These are phyloP conservation scores for Eimeria praecox DNA, from an alignment of 169 alveolate genomes.

Conservation along the genomic window DNA sequence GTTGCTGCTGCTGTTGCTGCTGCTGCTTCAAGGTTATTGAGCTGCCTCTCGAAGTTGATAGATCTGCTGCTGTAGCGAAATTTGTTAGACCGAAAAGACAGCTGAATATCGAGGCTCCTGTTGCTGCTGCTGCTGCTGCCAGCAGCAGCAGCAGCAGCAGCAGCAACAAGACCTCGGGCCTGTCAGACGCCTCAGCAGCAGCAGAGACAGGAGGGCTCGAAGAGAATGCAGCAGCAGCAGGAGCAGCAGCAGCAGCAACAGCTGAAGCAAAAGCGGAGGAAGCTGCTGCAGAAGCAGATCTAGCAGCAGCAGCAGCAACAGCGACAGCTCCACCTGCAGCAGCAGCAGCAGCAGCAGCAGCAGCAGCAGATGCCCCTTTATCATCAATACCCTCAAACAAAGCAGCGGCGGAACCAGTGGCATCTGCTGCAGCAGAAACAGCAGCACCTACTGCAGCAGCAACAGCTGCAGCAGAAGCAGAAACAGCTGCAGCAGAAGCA, in stretches of 20 bases:
- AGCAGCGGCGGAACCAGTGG: background rate
- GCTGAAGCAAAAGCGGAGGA: background rate
- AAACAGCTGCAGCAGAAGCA: background rate
- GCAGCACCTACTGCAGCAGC: background rate
- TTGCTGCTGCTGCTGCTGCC: background rate
- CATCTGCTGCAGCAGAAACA: background rate
- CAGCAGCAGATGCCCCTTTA: background rate
- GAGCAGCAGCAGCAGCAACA: too few species aligned
- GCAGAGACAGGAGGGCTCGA: background rate
- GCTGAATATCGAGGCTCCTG: background rate
- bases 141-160: too few species aligned
- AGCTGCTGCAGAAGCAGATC: too few species aligned
- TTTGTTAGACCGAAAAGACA: background rate
- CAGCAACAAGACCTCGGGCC: background rate
- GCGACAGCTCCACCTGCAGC: background rate
- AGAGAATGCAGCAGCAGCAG: too few species aligned
- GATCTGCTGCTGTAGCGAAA: background rate
- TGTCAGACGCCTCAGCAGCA: background rate
- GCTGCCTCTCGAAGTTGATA: background rate
- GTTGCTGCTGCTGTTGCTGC: background rate
- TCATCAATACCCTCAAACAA: background rate
- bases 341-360: background rate
- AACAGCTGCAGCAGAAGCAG: background rate
- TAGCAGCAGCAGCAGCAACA: too few species aligned
- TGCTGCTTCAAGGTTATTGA: background rate